Evolutionary conservation across 2,329 filamentous ascomycete species (phyloP).

Genomic region (Colletotrichum camelliae): DNA sequence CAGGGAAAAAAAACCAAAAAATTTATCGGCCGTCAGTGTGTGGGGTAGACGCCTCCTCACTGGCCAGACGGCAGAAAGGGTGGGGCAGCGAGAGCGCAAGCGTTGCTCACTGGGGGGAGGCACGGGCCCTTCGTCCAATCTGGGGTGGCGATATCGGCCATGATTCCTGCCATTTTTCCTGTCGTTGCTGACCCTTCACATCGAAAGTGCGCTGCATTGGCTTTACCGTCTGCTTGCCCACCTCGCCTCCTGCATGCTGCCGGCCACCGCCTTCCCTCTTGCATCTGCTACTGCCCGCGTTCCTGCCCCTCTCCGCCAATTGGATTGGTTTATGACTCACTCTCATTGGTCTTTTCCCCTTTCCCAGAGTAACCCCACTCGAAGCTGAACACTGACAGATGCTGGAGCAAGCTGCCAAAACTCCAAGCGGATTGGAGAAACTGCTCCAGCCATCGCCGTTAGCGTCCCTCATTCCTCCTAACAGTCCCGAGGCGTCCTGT

Average conservation of each 20-base stretch:
- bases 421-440: not conserved
- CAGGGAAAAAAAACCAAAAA: slow-evolving; percentile 15
- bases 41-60: slow-evolving; percentile 4
- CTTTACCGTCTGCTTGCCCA: not conserved
- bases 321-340: slow-evolving; percentile 6
- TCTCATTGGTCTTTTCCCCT: not conserved
- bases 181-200: not conserved
- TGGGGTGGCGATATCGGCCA: slow-evolving; percentile 22
- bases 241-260: not conserved
- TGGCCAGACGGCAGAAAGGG: not conserved
- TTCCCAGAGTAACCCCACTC: not conserved
- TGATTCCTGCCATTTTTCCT: not conserved
- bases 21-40: slow-evolving; percentile 17
- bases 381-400: not conserved
- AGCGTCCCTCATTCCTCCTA: not conserved
- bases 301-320: not conserved
- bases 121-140: slow-evolving; percentile 11
- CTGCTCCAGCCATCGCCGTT: not conserved
- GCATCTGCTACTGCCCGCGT: not conserved
- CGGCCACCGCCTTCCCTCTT: not conserved
- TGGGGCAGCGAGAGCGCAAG: slow-evolving; percentile 1
- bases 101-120: not conserved
- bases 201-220: not conserved
- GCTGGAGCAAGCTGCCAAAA: not conserved
- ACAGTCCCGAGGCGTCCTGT: not conserved